phyloP scores from a whole-genome alignment of 768 basidiomycete genomes.

The Suillus plorans region DNA sequence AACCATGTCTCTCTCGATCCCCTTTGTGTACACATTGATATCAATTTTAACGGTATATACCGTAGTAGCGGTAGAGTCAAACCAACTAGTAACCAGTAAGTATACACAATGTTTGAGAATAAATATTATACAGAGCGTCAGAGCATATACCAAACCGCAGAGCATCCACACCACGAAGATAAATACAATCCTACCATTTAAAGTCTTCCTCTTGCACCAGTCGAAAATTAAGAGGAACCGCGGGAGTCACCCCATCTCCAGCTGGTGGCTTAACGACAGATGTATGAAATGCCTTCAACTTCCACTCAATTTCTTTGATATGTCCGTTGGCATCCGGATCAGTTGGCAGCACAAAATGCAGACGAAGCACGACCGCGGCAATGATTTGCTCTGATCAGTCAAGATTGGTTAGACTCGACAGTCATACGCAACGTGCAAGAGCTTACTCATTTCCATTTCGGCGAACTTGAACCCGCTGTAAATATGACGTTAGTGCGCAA shows the following conservation, averaged over 20 bases:
- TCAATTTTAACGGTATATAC: neutral
- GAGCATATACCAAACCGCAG: neutral
- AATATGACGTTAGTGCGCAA: constrained; percentile 14
- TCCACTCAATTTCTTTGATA: neutral
- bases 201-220: constrained; percentile 2
- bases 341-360: neutral
- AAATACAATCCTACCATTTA: neutral
- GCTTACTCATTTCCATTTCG: constrained; percentile 6
- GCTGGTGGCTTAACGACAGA: neutral
- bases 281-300: neutral
- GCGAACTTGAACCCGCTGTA: constrained; percentile 6
- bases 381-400: neutral
- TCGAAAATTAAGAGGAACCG: constrained; percentile 2
- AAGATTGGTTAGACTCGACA: neutral
- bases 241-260: neutral
- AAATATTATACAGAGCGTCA: neutral
- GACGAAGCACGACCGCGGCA: neutral
- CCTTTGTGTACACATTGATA: neutral
- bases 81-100: neutral
- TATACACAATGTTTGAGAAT: neutral
- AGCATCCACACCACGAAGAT: neutral
- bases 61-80: neutral
- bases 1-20: neutral
- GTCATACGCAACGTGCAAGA: neutral
- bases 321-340: neutral